Conservation (phyloP, 192 early-diverging fungal species). For the Coemansia sp. region DNA sequence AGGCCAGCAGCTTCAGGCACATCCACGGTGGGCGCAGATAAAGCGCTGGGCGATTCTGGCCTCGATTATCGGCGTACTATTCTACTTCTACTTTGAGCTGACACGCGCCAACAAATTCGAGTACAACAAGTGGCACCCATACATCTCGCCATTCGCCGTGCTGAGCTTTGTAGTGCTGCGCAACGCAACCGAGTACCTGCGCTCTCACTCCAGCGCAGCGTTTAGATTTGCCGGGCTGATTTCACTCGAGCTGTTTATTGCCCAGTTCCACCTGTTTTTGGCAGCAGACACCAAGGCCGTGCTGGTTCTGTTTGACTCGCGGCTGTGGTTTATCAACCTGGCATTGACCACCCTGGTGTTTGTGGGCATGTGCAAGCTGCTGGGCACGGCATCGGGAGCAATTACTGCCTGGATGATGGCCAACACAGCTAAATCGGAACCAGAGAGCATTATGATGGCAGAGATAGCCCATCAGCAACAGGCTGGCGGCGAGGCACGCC, state of each 20-base stretch:
- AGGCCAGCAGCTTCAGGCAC: slow-evolving; percentile 30
- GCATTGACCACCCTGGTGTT: slow-evolving; percentile 52
- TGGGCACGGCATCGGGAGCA: slow-evolving; percentile 51
- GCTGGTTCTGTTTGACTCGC: slow-evolving; percentile 56
- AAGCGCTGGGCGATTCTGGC: slow-evolving; percentile 29
- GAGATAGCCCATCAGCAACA: slow-evolving; percentile 11
- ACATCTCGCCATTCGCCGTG: slow-evolving; percentile 61
- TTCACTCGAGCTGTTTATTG: slow-evolving; percentile 74
- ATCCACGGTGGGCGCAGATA: slow-evolving; percentile 43
- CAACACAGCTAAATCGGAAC: background rate
- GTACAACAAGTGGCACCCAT: slow-evolving; percentile 69
- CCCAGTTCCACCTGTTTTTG: slow-evolving; percentile 77
- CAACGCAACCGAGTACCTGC: slow-evolving; percentile 58
- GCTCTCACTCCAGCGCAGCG: slow-evolving; percentile 56
- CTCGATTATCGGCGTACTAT: slow-evolving; percentile 45
- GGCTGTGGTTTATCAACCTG: slow-evolving; percentile 57
- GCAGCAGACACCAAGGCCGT: slow-evolving; percentile 74
- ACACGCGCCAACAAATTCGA: slow-evolving; percentile 54
- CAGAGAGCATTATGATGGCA: slow-evolving; percentile 17
- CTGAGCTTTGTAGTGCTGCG: slow-evolving; percentile 65
- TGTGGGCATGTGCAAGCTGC: slow-evolving; percentile 48
- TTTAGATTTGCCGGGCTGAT: slow-evolving; percentile 62
- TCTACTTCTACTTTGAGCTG: slow-evolving; percentile 58
- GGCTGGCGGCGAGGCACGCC: background rate
- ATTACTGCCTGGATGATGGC: slow-evolving; percentile 37